Base-by-base conservation (phyloP, 805 yeast genomes). In the Dipodascus albidus region DNA sequence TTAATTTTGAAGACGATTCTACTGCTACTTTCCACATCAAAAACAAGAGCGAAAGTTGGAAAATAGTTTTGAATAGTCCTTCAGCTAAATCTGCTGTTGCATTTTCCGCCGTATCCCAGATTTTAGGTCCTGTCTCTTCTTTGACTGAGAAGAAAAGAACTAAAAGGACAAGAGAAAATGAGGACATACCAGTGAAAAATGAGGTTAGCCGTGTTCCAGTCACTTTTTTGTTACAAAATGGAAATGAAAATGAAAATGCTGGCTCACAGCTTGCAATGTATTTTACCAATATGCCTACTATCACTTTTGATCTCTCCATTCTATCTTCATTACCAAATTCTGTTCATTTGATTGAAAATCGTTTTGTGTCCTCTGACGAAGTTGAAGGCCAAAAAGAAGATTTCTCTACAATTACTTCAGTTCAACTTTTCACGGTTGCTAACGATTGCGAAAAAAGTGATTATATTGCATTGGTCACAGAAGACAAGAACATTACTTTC, bases 401-500 rank as follows among this genome's bases (percentile, higher is more conserved):
- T 38, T 6, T 15, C 3, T 17, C 20, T 38, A 38, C 20, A 38
- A 38, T 4, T n/a, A 4, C 44, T 17, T n/a, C 17, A n/a, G n/a
- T 38, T n/a, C 44, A 38, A 14, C 44, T 38, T 14, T 76, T 80
- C 48, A 77, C 76, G 49, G 62, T 88, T 27, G 96, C 96, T 3
- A 86, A 84, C 60, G 64, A 68, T 6, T 58, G 64, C 33, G 57
- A 63, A 24, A 73, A 76, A 48, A 83, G 81, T 50, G 89, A 85
- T 59, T 81, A 81, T 64, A 65, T 89, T 54, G 75, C 88, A 0
- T 72, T 87, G 4, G 68, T 87, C 51, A 88, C 95, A 0, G 79
- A 82, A 63, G 93, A 95, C 52, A 95, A 95, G 60, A 93, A 87
- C 64, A 70, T 88, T 1, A 70, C 80, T 35, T 69, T 85, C 51